Conservation (phyloP, 352 stramenopile species). For the Phytophthora fragariae region DNA sequence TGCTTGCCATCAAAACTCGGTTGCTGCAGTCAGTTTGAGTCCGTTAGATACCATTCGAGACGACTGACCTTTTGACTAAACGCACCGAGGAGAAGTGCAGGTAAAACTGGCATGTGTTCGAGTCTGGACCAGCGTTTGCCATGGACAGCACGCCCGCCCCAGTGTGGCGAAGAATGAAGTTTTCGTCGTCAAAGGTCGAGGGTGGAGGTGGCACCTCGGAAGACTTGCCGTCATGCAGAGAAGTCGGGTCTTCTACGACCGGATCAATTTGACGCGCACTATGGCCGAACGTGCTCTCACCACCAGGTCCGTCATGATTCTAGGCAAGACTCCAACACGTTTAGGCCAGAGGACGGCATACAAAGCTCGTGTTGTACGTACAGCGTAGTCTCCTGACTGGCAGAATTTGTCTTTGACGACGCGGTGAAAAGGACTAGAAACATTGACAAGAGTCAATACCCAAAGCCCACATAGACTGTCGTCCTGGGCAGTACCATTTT, state of each 20-base stretch:
- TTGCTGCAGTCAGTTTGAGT: constrained; percentile 16
- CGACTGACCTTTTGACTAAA: not conserved
- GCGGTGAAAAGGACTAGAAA: constrained; percentile 85
- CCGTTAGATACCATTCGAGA: not conserved
- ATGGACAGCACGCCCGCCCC: constrained; percentile 92
- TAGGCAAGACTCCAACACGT: constrained; percentile 30
- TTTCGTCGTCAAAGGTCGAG: constrained; percentile 92
- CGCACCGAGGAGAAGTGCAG: constrained; percentile 75
- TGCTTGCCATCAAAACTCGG: constrained; percentile 79
- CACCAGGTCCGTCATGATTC: constrained; percentile 80
- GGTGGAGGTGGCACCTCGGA: constrained; percentile 22
- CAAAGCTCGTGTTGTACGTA: constrained; percentile 16
- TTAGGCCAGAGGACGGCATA: not conserved
- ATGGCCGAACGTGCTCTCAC: constrained; percentile 88
- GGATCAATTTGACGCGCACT: constrained; percentile 11
- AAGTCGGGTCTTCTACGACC: constrained; percentile 7
- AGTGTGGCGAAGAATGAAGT: constrained; percentile 93
- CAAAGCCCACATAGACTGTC: too few relatives aligned
- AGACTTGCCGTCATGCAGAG: constrained; percentile 1
- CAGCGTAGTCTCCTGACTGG: constrained; percentile 93
- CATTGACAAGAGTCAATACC: not conserved
- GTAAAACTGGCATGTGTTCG: constrained; percentile 97
- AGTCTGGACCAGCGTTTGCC: constrained; percentile 95
- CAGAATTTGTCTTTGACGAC: constrained; percentile 93
- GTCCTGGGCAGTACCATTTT: constrained; percentile 42